Percentiles rank a stretch among this genome's conserved stretches.
phyloP scores from a whole-genome alignment of 2,329 filamentous ascomycete genomes.

The Penicillium sp. region DNA sequence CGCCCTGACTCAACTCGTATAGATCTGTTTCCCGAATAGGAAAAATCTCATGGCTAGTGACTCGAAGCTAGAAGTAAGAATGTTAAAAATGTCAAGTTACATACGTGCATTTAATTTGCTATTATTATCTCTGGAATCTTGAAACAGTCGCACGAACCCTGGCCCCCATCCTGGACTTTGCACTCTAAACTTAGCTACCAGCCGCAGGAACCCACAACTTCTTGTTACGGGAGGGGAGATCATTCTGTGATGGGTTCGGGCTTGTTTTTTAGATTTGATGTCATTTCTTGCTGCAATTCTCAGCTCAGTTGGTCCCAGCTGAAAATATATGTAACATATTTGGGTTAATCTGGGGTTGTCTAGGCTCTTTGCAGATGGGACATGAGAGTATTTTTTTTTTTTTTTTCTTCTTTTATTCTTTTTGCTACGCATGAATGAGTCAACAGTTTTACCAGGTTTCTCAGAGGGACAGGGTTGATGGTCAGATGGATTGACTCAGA shows the following conservation, averaged over 20 bases:
- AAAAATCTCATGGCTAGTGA: neutral
- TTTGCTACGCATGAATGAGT: neutral
- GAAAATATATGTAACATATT: neutral
- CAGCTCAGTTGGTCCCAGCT: neutral
- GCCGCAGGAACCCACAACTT: neutral
- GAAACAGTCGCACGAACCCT: slow-evolving; percentile 4
- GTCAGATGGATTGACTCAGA: neutral
- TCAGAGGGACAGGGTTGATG: neutral
- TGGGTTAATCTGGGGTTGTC: neutral
- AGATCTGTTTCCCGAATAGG: neutral
- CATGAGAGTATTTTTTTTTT: neutral
- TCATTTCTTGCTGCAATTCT: neutral
- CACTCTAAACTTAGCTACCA: slow-evolving; percentile 6
- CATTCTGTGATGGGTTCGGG: neutral
- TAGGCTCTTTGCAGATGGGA: neutral
- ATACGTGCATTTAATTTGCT: neutral
- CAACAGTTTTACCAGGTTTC: neutral
- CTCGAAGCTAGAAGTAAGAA: neutral
- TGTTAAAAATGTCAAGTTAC: neutral
- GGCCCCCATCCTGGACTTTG: neutral
- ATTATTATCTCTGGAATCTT: neutral
- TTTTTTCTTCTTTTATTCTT: neutral
- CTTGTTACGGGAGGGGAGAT: neutral
- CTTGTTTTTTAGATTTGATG: neutral
- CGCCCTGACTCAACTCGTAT: slow-evolving; percentile 7